Evolutionary conservation across 805 yeast genomes (phyloP).

Genomic region (Scheffersomyces lignosus): DNA sequence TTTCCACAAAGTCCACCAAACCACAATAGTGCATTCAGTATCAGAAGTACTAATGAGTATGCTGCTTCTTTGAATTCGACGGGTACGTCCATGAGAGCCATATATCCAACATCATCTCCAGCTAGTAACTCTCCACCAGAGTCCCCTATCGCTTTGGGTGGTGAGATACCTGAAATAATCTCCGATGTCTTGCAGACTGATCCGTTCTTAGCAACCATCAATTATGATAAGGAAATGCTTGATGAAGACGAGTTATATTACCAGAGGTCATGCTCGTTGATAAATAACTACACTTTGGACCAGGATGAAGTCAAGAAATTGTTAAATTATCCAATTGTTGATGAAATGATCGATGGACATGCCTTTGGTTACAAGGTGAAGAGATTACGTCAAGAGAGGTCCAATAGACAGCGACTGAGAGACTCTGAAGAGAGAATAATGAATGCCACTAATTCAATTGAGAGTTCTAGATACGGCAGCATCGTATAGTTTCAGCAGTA

Average conservation of each 20-base stretch:
- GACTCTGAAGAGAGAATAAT: conserved; percentile 5
- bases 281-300: conserved; percentile 34
- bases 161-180: conserved; percentile 4
- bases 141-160: conserved; percentile 9
- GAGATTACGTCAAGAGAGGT: conserved; percentile 30
- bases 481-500: conserved; percentile 15
- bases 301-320: conserved; percentile 33
- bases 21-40: conserved; percentile 2
- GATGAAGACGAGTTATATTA: conserved; percentile 41
- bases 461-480: conserved; percentile 25
- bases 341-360: conserved; percentile 39
- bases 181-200: conserved; percentile 7
- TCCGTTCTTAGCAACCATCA: conserved; percentile 12
- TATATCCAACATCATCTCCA: conserved; percentile 31
- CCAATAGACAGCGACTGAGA: conserved; percentile 11
- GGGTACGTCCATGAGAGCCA: conserved; percentile 32
- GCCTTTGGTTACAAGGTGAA: conserved; percentile 42
- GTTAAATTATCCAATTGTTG: conserved; percentile 46
- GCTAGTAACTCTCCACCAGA: conserved; percentile 22
- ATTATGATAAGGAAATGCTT: conserved; percentile 32
- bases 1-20: conserved; percentile 4
- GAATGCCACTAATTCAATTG: conserved; percentile 10
- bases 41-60: conserved; percentile 9
- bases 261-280: conserved; percentile 27
- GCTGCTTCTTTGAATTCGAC: conserved; percentile 28